Evolutionary conservation across 106 monocot species (phyloP).

Genomic region (Phalaenopsis equestris): DNA sequence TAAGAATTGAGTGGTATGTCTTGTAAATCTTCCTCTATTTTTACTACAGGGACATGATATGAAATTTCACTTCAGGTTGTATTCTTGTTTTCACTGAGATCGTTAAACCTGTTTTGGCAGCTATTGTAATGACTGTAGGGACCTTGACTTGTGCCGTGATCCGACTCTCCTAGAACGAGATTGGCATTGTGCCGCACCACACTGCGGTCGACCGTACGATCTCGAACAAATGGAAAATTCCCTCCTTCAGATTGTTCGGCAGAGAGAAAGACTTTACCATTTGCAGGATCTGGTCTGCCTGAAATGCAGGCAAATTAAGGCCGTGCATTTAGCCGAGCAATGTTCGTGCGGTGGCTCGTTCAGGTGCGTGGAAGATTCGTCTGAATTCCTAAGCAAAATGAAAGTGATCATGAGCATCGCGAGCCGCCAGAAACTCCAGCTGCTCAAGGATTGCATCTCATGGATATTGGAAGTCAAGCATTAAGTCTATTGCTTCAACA

Average conservation of each 20-base stretch:
- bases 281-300: conserved; percentile 88
- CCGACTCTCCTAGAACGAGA: conserved; percentile 46
- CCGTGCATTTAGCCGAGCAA: conserved; percentile 65
- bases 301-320: conserved; percentile 74
- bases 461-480: conserved; percentile 39
- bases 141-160: conserved; percentile 72
- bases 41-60: background rate
- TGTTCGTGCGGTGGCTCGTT: conserved; percentile 80
- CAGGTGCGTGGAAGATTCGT: conserved; percentile 44
- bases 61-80: no score
- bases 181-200: conserved; percentile 58
- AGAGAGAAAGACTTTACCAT: conserved; percentile 84
- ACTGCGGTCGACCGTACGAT: conserved; percentile 76
- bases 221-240: conserved; percentile 77
- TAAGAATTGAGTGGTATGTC: no score
- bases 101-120: conserved; percentile 18
- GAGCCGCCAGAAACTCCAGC: conserved; percentile 45
- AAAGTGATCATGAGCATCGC: conserved; percentile 51
- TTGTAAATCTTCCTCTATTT: no score
- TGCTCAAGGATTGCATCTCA: conserved; percentile 53
- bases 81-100: background rate
- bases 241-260: conserved; percentile 78
- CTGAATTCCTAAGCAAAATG: conserved; percentile 64
- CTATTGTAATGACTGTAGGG: conserved; percentile 96
- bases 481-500: no score